Conservation (phyloP, 108 stramenopile species). For the Cyclostephanos tholiformis region DNA sequence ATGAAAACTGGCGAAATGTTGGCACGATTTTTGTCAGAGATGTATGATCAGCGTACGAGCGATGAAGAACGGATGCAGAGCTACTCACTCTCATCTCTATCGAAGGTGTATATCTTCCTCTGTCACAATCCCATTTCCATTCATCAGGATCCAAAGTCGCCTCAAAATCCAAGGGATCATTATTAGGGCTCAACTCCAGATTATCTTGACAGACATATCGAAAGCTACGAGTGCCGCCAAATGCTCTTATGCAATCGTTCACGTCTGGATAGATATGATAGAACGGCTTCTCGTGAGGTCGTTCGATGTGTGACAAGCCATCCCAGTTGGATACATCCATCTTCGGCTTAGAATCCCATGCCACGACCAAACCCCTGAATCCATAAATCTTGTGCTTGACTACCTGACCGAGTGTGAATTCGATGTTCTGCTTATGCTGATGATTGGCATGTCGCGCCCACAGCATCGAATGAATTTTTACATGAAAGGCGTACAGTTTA, state of each 20-base stretch:
- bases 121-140: slow-evolving; percentile 52
- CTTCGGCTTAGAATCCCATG: slow-evolving; percentile 69
- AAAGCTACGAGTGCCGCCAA: slow-evolving; percentile 65
- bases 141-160: slow-evolving; percentile 54
- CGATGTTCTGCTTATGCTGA: slow-evolving; percentile 40
- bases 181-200: slow-evolving; percentile 56
- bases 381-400: slow-evolving; percentile 77
- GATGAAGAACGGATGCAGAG: neutral
- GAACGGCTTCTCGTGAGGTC: slow-evolving; percentile 74
- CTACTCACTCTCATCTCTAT: slow-evolving; percentile 44
- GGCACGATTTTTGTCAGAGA: neutral
- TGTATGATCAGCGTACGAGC: neutral
- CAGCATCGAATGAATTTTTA: slow-evolving; percentile 59
- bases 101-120: slow-evolving; percentile 47
- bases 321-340: slow-evolving; percentile 81
- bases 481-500: slow-evolving; percentile 43
- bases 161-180: slow-evolving; percentile 58
- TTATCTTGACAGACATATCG: slow-evolving; percentile 85
- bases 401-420: slow-evolving; percentile 69
- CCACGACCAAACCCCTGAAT: slow-evolving; percentile 77
- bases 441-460: slow-evolving; percentile 51
- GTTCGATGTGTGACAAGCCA: slow-evolving; percentile 65
- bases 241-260: slow-evolving; percentile 66
- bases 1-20: slow-evolving; percentile 47
- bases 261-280: slow-evolving; percentile 78